These are phyloP conservation scores for Phylloporus sp. DNA, from an alignment of 1,284 basidiomycete species.

Conservation along the genomic window DNA sequence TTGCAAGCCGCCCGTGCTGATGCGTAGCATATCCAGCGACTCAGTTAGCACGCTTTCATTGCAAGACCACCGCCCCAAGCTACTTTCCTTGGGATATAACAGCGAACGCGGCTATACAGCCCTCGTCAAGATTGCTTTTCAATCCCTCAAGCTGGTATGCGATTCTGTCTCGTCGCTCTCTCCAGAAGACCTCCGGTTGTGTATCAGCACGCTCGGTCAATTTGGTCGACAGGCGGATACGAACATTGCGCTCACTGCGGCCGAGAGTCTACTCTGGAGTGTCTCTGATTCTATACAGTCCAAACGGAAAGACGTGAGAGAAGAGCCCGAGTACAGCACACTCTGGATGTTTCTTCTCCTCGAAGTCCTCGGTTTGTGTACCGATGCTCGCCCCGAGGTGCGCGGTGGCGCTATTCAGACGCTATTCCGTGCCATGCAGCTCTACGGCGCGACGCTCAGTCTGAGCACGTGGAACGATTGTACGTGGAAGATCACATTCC, in stretches of 20 bases:
- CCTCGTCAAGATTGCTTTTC: slow-evolving; percentile 90
- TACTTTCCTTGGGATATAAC: slow-evolving; percentile 58
- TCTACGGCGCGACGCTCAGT: slow-evolving; percentile 88
- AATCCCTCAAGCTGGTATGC: slow-evolving; percentile 92
- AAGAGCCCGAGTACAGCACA: slow-evolving; percentile 77
- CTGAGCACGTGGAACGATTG: slow-evolving; percentile 87
- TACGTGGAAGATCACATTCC: slow-evolving; percentile 89
- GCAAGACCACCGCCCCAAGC: slow-evolving; percentile 52
- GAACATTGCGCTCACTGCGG: slow-evolving; percentile 93
- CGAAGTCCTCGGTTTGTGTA: slow-evolving; percentile 84
- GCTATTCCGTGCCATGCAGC: slow-evolving; percentile 90
- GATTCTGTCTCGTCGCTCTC: slow-evolving; percentile 89
- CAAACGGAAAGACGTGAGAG: slow-evolving; percentile 71
- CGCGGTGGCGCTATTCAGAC: slow-evolving; percentile 95
- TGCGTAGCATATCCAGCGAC: slow-evolving; percentile 52
- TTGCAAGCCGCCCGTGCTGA: slow-evolving; percentile 62
- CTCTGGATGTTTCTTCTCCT: slow-evolving; percentile 92
- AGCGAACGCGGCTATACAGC: slow-evolving; percentile 70
- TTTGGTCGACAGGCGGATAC: slow-evolving; percentile 94
- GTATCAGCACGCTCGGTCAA: slow-evolving; percentile 88
- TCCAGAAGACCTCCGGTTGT: slow-evolving; percentile 81
- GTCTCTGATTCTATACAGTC: slow-evolving; percentile 92
- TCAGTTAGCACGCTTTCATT: slow-evolving; percentile 49
- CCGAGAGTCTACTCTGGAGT: slow-evolving; percentile 89
- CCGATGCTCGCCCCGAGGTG: slow-evolving; percentile 86